Percentiles rank a stretch among this genome's conserved stretches.
phyloP scores from a whole-genome alignment of 225 moss, liverwort and hornwort species.

The Antitrichia curtipendula region DNA sequence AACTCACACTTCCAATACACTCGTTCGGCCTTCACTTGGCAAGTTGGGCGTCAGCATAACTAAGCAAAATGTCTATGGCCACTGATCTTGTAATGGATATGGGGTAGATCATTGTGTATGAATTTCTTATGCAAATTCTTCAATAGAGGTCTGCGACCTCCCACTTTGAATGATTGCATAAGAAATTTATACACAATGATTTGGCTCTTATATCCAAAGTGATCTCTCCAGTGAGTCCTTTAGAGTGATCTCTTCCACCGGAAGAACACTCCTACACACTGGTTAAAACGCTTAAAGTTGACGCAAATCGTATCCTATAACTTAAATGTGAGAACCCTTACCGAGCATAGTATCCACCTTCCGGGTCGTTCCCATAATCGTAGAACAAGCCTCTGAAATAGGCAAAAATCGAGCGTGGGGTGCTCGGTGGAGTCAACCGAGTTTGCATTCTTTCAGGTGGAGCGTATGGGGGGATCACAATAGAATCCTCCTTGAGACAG shows the following conservation, averaged over 20 bases:
- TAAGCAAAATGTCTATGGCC: neutral
- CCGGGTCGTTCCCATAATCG: conserved; percentile 90
- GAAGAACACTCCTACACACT: neutral
- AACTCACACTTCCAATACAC: neutral
- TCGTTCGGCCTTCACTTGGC: neutral
- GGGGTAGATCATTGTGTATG: neutral
- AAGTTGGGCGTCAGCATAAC: neutral
- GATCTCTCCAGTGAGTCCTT: neutral
- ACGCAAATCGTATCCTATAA: neutral
- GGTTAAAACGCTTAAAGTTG: neutral
- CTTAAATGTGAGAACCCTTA: neutral
- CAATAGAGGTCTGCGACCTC: neutral
- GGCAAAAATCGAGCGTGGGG: conserved; percentile 86
- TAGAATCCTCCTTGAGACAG: conserved; percentile 89
- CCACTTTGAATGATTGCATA: neutral
- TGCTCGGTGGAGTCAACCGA: conserved; percentile 66
- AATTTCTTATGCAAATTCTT: neutral
- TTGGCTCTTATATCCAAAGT: neutral
- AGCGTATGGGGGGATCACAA: conserved; percentile 90
- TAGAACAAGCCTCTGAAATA: conserved; percentile 96
- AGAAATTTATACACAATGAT: neutral
- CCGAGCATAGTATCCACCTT: conserved; percentile 98
- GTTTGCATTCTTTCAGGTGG: conserved; percentile 91
- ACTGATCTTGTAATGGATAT: neutral
- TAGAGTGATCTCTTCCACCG: neutral